A percentile compares a stretch with the other conserved stretches of the same genome.
Evolutionary conservation across 352 stramenopile genomes (phyloP).

Genomic region (Globisporangium cylindrosporum): DNA sequence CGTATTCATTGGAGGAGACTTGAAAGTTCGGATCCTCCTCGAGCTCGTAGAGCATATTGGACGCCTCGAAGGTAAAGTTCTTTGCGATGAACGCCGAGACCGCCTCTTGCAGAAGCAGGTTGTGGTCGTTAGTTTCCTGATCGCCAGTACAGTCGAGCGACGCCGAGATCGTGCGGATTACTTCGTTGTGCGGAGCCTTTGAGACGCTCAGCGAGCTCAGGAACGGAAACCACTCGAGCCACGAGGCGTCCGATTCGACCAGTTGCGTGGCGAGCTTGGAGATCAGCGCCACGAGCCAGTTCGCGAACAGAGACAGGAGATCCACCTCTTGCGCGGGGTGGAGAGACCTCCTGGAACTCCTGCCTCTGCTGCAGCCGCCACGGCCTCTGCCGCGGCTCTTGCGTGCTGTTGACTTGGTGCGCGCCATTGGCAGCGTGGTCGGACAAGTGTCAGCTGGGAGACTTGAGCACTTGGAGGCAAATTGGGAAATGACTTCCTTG

Average conservation of each 20-base stretch:
- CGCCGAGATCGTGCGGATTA: conserved; percentile 9
- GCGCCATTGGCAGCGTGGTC: background rate
- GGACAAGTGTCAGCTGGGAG: background rate
- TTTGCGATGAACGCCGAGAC: conserved; percentile 9
- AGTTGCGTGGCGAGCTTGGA: background rate
- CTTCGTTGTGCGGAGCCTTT: background rate
- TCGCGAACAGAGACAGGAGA: background rate
- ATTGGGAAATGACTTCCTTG: conserved; percentile 3
- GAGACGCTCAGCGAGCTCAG: background rate
- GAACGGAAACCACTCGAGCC: conserved; percentile 5
- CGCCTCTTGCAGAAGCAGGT: conserved; percentile 13
- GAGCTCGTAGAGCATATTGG: conserved; percentile 13
- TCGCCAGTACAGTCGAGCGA: background rate
- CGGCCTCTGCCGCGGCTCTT: background rate
- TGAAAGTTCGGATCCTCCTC: background rate
- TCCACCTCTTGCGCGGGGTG: background rate
- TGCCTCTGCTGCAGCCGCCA: background rate
- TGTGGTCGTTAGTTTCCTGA: conserved; percentile 12
- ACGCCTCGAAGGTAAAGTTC: background rate
- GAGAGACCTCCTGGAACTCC: background rate
- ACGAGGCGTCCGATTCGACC: background rate
- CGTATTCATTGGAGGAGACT: background rate
- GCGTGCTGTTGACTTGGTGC: conserved; percentile 2
- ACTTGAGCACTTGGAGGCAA: background rate
- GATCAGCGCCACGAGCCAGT: conserved; percentile 3